A percentile compares a stretch with the other conserved stretches of the same genome.
phyloP scores from a whole-genome alignment of 352 stramenopile species.

The Phytophthora sojae region DNA sequence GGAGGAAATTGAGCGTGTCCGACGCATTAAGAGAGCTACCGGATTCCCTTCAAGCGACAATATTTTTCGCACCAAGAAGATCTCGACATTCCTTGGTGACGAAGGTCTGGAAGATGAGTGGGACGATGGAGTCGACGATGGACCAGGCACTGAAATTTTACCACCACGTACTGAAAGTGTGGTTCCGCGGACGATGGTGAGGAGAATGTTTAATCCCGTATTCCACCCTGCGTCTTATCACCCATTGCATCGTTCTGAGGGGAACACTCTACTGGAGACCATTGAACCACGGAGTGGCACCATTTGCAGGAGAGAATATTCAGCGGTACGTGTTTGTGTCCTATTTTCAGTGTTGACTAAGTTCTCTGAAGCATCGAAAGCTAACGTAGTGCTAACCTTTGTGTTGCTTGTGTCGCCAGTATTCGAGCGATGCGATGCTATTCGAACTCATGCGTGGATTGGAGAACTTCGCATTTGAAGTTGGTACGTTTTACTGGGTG shows the following conservation, averaged over 20 bases:
- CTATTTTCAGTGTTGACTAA: neutral
- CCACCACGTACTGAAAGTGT: slow-evolving; percentile 30
- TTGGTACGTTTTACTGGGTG: slow-evolving; percentile 38
- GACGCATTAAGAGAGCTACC: slow-evolving; percentile 40
- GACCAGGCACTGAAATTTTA: slow-evolving; percentile 24
- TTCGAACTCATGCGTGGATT: slow-evolving; percentile 48
- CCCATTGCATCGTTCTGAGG: slow-evolving; percentile 43
- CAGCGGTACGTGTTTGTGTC: slow-evolving; percentile 27
- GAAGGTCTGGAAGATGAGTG: slow-evolving; percentile 32
- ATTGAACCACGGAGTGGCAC: slow-evolving; percentile 48
- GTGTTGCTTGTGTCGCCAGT: slow-evolving; percentile 14
- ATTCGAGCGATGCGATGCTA: slow-evolving; percentile 31
- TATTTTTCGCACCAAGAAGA: slow-evolving; percentile 49
- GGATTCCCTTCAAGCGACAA: slow-evolving; percentile 55
- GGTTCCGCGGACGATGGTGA: slow-evolving; percentile 33
- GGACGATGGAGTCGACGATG: slow-evolving; percentile 39
- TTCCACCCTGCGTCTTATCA: slow-evolving; percentile 50
- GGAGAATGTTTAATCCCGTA: slow-evolving; percentile 32
- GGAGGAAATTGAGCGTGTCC: slow-evolving; percentile 40
- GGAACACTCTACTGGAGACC: slow-evolving; percentile 53
- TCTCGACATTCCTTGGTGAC: slow-evolving; percentile 32
- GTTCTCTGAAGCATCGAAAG: neutral
- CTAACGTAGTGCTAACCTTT: neutral
- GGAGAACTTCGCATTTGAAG: slow-evolving; percentile 51
- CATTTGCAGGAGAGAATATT: slow-evolving; percentile 17